A percentile compares a stretch with the other conserved stretches of the same genome.
phyloP scores from a whole-genome alignment of 768 basidiomycete species.

The Candolleomyces eurysporus region DNA sequence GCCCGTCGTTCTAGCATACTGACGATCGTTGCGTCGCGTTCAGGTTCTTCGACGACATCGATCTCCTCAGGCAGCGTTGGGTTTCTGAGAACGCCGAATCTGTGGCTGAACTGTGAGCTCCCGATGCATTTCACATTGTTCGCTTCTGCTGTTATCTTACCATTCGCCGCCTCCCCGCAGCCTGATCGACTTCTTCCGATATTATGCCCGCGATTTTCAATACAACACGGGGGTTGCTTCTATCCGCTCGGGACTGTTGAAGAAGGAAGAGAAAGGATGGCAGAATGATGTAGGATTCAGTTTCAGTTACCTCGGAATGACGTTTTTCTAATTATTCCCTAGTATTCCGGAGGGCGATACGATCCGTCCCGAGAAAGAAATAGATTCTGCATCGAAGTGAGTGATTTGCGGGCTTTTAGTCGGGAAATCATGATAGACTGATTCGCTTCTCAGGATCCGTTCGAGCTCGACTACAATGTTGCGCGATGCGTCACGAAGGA shows the following conservation, averaged over 20 bases:
- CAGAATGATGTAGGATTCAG: constrained; percentile 68
- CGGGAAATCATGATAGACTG: background rate
- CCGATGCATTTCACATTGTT: background rate
- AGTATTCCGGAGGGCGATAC: constrained; percentile 55
- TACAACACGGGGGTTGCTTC: constrained; percentile 92
- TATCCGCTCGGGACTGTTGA: constrained; percentile 83
- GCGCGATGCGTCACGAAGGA: constrained; percentile 95
- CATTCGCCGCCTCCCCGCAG: constrained; percentile 37
- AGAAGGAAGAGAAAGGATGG: constrained; percentile 95
- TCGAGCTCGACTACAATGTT: constrained; percentile 95
- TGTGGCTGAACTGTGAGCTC: constrained; percentile 87
- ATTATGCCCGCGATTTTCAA: constrained; percentile 89
- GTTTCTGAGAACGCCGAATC: constrained; percentile 89
- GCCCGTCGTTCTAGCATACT: background rate
- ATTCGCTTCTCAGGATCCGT: constrained; percentile 73
- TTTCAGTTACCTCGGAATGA: background rate
- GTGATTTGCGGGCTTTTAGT: constrained; percentile 13
- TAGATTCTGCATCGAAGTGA: constrained; percentile 92
- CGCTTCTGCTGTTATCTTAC: constrained; percentile 10
- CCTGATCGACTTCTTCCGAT: constrained; percentile 96
- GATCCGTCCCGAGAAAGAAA: constrained; percentile 84
- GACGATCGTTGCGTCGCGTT: constrained; percentile 13
- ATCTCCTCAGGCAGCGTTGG: constrained; percentile 88
- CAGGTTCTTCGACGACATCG: constrained; percentile 98
- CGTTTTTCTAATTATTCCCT: constrained; percentile 2